These are phyloP conservation scores for Trichocladium uniseriatum DNA, from an alignment of 495 filamentous ascomycete genomes.

Conservation along the genomic window DNA sequence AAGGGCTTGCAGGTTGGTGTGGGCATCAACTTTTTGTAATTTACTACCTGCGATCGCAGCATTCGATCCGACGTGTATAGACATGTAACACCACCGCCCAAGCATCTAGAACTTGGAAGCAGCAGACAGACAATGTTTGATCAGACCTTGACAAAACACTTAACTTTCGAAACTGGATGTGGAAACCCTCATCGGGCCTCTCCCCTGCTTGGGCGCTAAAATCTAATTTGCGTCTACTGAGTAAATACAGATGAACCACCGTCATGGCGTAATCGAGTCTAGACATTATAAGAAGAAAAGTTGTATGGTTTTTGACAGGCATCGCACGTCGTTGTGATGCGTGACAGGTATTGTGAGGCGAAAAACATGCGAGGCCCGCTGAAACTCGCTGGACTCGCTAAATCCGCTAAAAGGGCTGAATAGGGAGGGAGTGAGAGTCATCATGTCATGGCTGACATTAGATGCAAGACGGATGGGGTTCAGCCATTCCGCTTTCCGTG, in stretches of 20 bases:
- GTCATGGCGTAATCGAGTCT: neutral
- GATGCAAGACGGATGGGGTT: neutral
- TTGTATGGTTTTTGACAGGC: neutral
- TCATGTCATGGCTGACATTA: constrained; percentile 2
- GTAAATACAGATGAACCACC: neutral
- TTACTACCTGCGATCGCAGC: too few relatives aligned
- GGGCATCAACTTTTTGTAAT: constrained; percentile 82
- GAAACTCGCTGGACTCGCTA: neutral
- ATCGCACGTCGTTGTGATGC: neutral
- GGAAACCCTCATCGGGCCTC: too few relatives aligned
- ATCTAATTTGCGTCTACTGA: neutral
- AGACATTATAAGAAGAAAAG: constrained; percentile 4
- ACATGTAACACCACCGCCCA: neutral
- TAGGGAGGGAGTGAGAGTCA: neutral
- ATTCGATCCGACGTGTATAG: neutral
- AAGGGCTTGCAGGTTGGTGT: constrained; percentile 92
- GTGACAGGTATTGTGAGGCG: neutral
- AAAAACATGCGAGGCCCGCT: too few relatives aligned
- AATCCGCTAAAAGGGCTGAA: neutral
- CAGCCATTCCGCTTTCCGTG: neutral
- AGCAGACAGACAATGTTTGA: too few relatives aligned
- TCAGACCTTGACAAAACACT: too few relatives aligned
- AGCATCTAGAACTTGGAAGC: too few relatives aligned
- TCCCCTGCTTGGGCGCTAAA: neutral
- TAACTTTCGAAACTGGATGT: neutral